Percentiles rank a stretch among this genome's conserved stretches.
Evolutionary conservation across 2,329 filamentous ascomycete species (phyloP).

Genomic region (Arthroderma sp.): DNA sequence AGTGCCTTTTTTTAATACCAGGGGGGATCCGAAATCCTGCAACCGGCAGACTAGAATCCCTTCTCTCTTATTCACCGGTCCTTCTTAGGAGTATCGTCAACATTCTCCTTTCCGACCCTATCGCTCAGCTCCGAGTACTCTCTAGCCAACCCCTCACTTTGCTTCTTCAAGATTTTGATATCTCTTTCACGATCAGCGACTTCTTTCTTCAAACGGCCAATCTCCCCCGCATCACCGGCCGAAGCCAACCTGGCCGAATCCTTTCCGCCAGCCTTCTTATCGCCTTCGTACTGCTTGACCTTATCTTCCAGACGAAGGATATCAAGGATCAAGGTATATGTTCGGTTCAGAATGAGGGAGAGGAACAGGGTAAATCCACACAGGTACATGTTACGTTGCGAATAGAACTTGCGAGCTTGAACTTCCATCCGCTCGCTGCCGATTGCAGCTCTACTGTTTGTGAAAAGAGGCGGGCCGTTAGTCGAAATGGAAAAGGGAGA

Average conservation of each 20-base stretch:
- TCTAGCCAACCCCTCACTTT: conserved; percentile 65
- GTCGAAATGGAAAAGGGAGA: background rate
- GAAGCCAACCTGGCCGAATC: conserved; percentile 58
- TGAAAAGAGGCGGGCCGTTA: conserved; percentile 1
- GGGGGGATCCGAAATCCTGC: too few relatives aligned
- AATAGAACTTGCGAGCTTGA: conserved; percentile 99
- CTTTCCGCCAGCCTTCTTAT: conserved; percentile 47
- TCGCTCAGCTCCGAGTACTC: conserved; percentile 83
- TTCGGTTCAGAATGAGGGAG: conserved; percentile 93
- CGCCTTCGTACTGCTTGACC: conserved; percentile 68
- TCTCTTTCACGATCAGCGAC: conserved; percentile 65
- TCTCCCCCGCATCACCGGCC: conserved; percentile 58
- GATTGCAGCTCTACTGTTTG: conserved; percentile 49
- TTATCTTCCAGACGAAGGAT: conserved; percentile 85
- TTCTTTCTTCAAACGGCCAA: conserved; percentile 62
- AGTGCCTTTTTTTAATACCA: too few relatives aligned
- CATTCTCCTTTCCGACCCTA: conserved; percentile 49
- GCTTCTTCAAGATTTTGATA: conserved; percentile 81
- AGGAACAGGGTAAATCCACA: conserved; percentile 99
- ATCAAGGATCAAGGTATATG: conserved; percentile 94
- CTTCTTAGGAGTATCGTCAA: conserved; percentile 41
- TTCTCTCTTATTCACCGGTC: conserved; percentile 30
- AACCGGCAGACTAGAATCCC: too few relatives aligned
- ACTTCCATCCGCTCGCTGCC: conserved; percentile 95
- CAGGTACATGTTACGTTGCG: conserved; percentile 99